Evolutionary conservation across 306 rosid species (phyloP).

Genomic region (Cucumis melo): DNA sequence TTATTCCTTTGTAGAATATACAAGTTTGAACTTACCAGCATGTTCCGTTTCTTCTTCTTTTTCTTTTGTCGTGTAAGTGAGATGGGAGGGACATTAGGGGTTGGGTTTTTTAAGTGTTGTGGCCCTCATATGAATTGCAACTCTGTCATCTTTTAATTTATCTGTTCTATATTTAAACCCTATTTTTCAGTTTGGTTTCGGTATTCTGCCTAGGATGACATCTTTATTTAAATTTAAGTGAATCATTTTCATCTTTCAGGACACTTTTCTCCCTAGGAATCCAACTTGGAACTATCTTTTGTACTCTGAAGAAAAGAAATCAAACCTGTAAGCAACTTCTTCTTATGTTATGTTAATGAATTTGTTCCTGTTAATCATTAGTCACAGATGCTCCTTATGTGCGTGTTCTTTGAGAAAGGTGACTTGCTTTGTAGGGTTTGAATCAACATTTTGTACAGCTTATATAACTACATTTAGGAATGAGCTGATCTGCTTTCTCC

Average conservation of each 20-base stretch:
- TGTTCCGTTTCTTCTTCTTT: background rate
- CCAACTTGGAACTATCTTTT: slow-evolving; percentile 51
- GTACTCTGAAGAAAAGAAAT: slow-evolving; percentile 28
- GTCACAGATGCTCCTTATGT: background rate
- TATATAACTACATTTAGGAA: background rate
- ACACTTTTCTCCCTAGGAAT: slow-evolving; percentile 67
- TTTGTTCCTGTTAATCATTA: background rate
- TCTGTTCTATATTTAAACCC: too few species aligned
- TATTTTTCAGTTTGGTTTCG: too few species aligned
- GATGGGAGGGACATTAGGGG: background rate
- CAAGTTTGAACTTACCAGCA: background rate
- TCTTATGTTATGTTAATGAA: background rate
- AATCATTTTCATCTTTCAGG: slow-evolving; percentile 25
- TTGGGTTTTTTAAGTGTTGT: background rate
- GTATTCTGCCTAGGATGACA: too few species aligned
- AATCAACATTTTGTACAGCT: background rate
- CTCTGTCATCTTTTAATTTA: too few species aligned
- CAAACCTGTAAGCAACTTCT: slow-evolving; percentile 23
- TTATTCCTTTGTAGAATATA: background rate
- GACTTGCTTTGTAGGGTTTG: background rate
- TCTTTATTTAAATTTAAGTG: background rate
- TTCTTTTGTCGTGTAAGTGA: background rate
- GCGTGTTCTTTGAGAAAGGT: background rate
- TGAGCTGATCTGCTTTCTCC: background rate
- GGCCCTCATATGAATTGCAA: background rate